Base-by-base conservation (phyloP, 176 grass and related monocot species). In the Cenchrus americanus region DNA sequence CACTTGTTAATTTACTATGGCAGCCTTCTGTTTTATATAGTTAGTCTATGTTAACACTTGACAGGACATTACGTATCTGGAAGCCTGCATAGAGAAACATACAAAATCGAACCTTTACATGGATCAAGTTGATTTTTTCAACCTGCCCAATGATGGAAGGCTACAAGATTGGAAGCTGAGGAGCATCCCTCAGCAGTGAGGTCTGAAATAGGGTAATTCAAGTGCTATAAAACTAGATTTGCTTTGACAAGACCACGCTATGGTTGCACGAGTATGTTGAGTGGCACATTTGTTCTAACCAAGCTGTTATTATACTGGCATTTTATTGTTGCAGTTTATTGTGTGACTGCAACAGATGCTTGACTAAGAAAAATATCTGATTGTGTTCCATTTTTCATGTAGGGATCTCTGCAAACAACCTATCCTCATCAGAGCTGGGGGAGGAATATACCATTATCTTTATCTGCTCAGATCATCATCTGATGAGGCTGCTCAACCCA, bases 71-170 rank as follows among this genome's bases (percentile, higher is more conserved):
- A 99, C 96, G 72, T 92, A 92, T 87, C 84, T 99, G 80, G 96
- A 99, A 92, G 96, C 93, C 71, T 99, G 96, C 87, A 99, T 99
- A 85, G 96, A 99, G 85, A 99, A 99, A 44, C 96, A 99, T 88
- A 99, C 93, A 70, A 96, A 96, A 78, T 96, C 93, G 81, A 96
- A 94, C 59, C 91, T 94, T 91, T 99, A 96, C 78, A 96, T 99
- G 93, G 96, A 99, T 90, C 96, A 99, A 96, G 91, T 99, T 71
- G 96, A 99, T 66, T 99, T 66, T 99, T 99, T 85, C 91, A 99
- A 87, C 96, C 91, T 82, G 65, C 93, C 75, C 93, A 84, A 60
- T 91, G 96, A 65, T 99, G 96, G 96, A 92, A 52, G 48, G 93
- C 96, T 83, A 94, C 70, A 64, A 94, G 86, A 89, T 81, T 99